phyloP scores from a whole-genome alignment of 176 grass and related monocot genomes.

The Bolboschoenus planiculmis region DNA sequence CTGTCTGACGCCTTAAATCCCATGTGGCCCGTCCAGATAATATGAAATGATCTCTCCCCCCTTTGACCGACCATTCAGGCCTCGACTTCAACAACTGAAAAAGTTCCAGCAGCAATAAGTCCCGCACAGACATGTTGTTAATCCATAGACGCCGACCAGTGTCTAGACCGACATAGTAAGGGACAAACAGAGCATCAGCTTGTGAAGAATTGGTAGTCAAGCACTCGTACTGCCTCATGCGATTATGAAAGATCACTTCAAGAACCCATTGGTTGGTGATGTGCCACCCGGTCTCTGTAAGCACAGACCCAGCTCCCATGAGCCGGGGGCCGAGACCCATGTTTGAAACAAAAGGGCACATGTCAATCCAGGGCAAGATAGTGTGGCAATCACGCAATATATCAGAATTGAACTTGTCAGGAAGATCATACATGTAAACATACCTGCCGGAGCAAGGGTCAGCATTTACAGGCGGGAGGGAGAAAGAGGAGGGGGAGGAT shows the following conservation, averaged over 20 bases:
- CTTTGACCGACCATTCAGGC: slow-evolving; percentile 52
- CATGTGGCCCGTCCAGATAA: slow-evolving; percentile 61
- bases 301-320: slow-evolving; percentile 22
- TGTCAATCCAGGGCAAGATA: slow-evolving; percentile 51
- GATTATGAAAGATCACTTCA: slow-evolving; percentile 74
- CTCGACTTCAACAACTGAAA: slow-evolving; percentile 20
- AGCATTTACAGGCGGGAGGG: slow-evolving; percentile 12
- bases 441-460: slow-evolving; percentile 68
- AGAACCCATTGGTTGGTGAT: slow-evolving; percentile 52
- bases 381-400: slow-evolving; percentile 45
- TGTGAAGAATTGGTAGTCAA: slow-evolving; percentile 59
- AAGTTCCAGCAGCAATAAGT: slow-evolving; percentile 46
- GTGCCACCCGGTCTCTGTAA: slow-evolving; percentile 70
- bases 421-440: slow-evolving; percentile 75
- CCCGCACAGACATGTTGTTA: slow-evolving; percentile 1
- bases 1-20: slow-evolving; percentile 49
- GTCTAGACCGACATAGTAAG: slow-evolving; percentile 79
- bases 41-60: slow-evolving; percentile 80
- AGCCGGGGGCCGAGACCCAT: slow-evolving; percentile 59
- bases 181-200: slow-evolving; percentile 62
- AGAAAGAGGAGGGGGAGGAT: not conserved
- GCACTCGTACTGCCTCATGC: slow-evolving; percentile 80
- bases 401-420: slow-evolving; percentile 60
- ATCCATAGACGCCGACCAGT: slow-evolving; percentile 60
- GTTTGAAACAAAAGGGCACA: slow-evolving; percentile 67